Conservation (phyloP, 2,329 filamentous ascomycete species). For the Neopestalotiopsis sp. region DNA sequence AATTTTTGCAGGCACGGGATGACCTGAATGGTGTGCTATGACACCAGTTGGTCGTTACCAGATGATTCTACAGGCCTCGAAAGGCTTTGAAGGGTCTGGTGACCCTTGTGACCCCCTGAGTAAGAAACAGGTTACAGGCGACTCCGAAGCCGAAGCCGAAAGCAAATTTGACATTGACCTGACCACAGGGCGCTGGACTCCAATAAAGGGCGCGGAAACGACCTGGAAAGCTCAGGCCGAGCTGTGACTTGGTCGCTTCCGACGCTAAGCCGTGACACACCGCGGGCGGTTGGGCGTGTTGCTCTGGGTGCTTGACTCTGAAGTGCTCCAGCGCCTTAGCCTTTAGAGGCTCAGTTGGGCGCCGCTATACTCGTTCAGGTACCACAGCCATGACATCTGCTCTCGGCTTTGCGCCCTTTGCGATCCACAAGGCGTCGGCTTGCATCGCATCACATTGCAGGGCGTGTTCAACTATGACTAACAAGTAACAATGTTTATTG, state of each 20-base stretch:
- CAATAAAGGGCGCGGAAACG: background rate
- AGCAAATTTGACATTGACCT: background rate
- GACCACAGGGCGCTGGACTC: no score
- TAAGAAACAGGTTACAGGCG: background rate
- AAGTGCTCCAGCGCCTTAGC: background rate
- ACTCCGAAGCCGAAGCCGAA: no score
- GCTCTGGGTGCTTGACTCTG: background rate
- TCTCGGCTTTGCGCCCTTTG: conserved; percentile 2
- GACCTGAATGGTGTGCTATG: background rate
- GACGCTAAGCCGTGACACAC: background rate
- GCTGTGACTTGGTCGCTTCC: background rate
- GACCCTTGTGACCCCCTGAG: background rate
- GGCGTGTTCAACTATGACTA: conserved; percentile 13
- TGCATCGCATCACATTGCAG: conserved; percentile 13
- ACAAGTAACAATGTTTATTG: background rate
- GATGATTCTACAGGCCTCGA: background rate
- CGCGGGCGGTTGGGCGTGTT: background rate
- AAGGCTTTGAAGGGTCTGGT: background rate
- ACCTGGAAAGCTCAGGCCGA: background rate
- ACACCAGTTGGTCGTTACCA: background rate
- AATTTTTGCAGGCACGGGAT: background rate
- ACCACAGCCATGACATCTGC: background rate
- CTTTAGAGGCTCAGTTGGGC: background rate
- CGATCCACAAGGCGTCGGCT: conserved; percentile 16
- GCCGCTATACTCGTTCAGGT: background rate